Evolutionary conservation across 768 basidiomycete species (phyloP).

Genomic region (Lactarius pseudohatsudake): DNA sequence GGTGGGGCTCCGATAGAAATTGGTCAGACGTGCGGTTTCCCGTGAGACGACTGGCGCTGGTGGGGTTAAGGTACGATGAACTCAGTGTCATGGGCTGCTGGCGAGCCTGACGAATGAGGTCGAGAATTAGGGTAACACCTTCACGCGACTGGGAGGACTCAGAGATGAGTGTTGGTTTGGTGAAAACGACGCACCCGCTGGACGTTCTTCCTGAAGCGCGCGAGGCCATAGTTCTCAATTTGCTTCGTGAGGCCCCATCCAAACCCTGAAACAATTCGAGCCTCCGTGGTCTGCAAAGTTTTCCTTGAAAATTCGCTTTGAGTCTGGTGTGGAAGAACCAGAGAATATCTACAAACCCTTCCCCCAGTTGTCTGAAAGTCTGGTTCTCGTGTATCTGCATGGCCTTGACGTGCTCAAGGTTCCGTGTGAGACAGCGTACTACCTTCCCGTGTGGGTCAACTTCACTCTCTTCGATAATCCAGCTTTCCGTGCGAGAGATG

Average conservation of each 20-base stretch:
- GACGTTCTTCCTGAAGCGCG: conserved; percentile 82
- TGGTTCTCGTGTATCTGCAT: conserved; percentile 90
- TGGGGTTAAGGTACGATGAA: conserved; percentile 26
- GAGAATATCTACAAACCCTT: conserved; percentile 51
- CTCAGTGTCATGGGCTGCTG: conserved; percentile 50
- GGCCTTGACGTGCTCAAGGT: conserved; percentile 91
- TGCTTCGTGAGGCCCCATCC: conserved; percentile 88
- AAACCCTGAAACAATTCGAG: conserved; percentile 81
- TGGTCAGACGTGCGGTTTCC: conserved; percentile 8
- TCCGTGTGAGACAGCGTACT: conserved; percentile 78
- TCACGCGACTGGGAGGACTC: conserved; percentile 65
- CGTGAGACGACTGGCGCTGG: conserved; percentile 17
- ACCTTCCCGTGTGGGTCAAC: conserved; percentile 81
- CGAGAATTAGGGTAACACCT: conserved; percentile 81
- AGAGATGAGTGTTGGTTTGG: conserved; percentile 18
- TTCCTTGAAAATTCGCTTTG: conserved; percentile 44
- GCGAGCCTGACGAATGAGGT: conserved; percentile 76
- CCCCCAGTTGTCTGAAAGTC: conserved; percentile 61
- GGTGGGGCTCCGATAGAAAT: conserved; percentile 6
- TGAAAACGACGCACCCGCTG: conserved; percentile 59
- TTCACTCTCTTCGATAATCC: conserved; percentile 94
- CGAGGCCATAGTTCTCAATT: conserved; percentile 84
- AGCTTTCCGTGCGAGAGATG: conserved; percentile 81
- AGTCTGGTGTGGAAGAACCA: background rate
- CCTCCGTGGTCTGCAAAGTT: conserved; percentile 85